Conservation (phyloP, 371 early-diverging fungal genomes). For the Mortierella sp. region DNA sequence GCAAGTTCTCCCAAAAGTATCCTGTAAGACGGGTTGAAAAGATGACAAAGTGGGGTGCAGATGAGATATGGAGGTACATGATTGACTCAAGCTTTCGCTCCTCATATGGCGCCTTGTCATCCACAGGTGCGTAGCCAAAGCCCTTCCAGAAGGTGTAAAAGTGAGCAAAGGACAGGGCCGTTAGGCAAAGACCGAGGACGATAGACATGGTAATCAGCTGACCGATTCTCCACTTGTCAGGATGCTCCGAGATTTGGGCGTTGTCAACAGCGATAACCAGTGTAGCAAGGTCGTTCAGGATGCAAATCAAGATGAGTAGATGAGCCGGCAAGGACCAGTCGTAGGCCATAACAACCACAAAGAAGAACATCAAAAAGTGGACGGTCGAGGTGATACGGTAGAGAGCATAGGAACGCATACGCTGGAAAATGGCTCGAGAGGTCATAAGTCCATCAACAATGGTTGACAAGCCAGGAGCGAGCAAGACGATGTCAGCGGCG, state of each 20-base stretch:
- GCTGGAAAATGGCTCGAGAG: slow-evolving; percentile 89
- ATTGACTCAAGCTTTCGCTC: slow-evolving; percentile 68
- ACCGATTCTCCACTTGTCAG: slow-evolving; percentile 90
- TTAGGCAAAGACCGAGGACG: slow-evolving; percentile 72
- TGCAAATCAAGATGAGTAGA: slow-evolving; percentile 80
- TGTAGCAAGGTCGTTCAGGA: slow-evolving; percentile 87
- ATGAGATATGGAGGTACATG: slow-evolving; percentile 89
- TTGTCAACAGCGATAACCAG: slow-evolving; percentile 89
- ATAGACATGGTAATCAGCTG: slow-evolving; percentile 82
- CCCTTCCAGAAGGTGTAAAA: slow-evolving; percentile 66
- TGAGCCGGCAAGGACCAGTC: slow-evolving; percentile 77
- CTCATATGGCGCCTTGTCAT: slow-evolving; percentile 5
- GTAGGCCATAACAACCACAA: slow-evolving; percentile 74
- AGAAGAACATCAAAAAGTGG: slow-evolving; percentile 91
- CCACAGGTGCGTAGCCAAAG: slow-evolving; percentile 38
- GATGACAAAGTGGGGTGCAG: slow-evolving; percentile 94
- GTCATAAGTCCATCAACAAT: slow-evolving; percentile 85
- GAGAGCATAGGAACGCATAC: slow-evolving; percentile 89
- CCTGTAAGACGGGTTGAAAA: slow-evolving; percentile 94
- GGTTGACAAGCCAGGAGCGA: slow-evolving; percentile 86
- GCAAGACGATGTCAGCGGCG: slow-evolving; percentile 90
- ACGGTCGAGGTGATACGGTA: slow-evolving; percentile 91
- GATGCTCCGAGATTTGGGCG: slow-evolving; percentile 77
- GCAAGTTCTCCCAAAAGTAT: slow-evolving; percentile 89
- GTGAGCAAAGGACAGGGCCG: slow-evolving; percentile 76